Evolutionary conservation across 306 rosid species (phyloP), one percentile per base, ranked within the genome.

Genomic region (Quercus dentata): DNA sequence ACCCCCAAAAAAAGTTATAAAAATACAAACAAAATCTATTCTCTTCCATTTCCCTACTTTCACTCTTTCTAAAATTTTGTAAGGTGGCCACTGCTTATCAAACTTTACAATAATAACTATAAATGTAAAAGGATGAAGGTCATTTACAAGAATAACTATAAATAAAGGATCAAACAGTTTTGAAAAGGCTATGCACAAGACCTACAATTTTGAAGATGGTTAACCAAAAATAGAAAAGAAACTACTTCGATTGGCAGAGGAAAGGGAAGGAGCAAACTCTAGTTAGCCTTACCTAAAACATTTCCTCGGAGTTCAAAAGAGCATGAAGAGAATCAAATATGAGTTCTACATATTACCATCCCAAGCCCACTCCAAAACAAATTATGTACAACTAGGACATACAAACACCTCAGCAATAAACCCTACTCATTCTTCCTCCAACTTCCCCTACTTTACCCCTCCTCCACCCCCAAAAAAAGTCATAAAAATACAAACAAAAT

Each of bases 121-220:
- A 38, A 38, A 38, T 38, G 10, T 38, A 56, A 76, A 85, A 74
- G 83, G 76, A 73, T 55, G 72, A 76, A 14, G 57, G 30, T 20
- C n/a, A 17, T 25, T 72, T 13, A 25, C 56, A 76, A 44, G 0
- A 49, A 7, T 35, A 44, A 10, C 33, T 56, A 56, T 56, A 38
- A 67, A 12, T 12, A 67, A 5, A 67, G 10, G 51, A 33, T 67
- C 72, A 25, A 71, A 21, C 20, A 49, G 35, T 18, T 71, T 38
- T 46, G 33, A 14, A 51, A 46, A 11, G 3, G 6, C 5, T 44
- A 71, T 71, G 19, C 7, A 18, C 20, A 35, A 25, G 21, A 41
- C 14, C 75, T 19, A 9, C 25, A 67, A 9, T 49, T 67, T 67
- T n/a, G n/a, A 17, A 18, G 25, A 67, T 67, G 41, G 21, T 30